phyloP scores from a whole-genome alignment of 306 rosid genomes.

The Hylodesmum podocarpum region DNA sequence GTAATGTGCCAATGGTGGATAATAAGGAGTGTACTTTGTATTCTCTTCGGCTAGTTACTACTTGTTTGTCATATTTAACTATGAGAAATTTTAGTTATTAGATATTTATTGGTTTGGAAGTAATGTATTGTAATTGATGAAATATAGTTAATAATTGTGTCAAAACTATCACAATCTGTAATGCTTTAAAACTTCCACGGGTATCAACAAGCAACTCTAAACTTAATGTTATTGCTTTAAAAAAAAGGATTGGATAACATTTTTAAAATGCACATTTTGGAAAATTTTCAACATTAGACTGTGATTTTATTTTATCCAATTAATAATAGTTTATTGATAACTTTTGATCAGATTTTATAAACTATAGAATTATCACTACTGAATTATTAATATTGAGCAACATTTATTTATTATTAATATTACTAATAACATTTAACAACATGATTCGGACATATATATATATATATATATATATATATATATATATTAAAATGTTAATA shows the following conservation, averaged over 20 bases:
- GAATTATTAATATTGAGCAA: too few species aligned
- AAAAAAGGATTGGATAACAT: neutral
- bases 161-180: neutral
- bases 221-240: neutral
- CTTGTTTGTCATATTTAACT: neutral
- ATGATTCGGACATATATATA: too few species aligned
- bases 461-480: too few species aligned
- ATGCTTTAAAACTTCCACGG: neutral
- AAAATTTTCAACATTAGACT: too few species aligned
- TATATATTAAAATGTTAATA: too few species aligned
- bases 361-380: too few species aligned
- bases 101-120: neutral
- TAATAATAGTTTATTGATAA: neutral
- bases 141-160: neutral
- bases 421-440: too few species aligned
- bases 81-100: neutral
- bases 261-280: too few species aligned
- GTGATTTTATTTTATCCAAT: neutral
- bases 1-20: neutral
- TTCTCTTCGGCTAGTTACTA: too few species aligned
- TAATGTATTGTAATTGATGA: neutral
- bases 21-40: neutral
- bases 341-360: too few species aligned
- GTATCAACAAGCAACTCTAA: neutral
- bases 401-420: too few species aligned